Evolutionary conservation across 2,329 filamentous ascomycete species (phyloP).

Genomic region (Fusarium protoensiforme): DNA sequence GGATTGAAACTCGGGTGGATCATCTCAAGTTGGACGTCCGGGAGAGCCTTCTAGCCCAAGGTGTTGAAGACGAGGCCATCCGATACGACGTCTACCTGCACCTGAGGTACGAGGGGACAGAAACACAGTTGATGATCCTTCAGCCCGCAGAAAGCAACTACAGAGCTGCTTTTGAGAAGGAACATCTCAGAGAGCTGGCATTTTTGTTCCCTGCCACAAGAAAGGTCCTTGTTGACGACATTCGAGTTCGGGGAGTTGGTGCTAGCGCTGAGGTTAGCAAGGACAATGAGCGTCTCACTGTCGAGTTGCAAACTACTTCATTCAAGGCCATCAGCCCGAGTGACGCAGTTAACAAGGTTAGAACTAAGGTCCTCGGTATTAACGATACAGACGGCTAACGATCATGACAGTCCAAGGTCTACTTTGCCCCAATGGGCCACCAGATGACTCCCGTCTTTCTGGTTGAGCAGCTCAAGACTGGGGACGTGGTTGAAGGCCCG

Average conservation of each 20-base stretch:
- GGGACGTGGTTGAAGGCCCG: constrained; percentile 37
- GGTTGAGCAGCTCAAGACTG: neutral
- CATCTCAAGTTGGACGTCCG: constrained; percentile 41
- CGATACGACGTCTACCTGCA: constrained; percentile 55
- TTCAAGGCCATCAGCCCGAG: neutral
- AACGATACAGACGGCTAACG: neutral
- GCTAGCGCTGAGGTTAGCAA: neutral
- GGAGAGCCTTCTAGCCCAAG: constrained; percentile 52
- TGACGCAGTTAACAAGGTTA: neutral
- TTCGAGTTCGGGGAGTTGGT: neutral
- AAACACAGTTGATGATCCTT: constrained; percentile 54
- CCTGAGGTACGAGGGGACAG: constrained; percentile 59
- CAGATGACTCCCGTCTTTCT: constrained; percentile 9
- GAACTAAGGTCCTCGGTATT: neutral
- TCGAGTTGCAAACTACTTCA: neutral
- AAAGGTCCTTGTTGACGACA: neutral
- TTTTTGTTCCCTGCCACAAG: neutral
- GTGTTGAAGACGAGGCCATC: constrained; percentile 51
- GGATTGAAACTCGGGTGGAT: constrained; percentile 36
- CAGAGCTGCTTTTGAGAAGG: neutral
- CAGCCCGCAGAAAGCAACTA: constrained; percentile 49
- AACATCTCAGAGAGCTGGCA: neutral
- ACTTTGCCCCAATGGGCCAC: constrained; percentile 1
- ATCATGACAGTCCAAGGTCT: constrained; percentile 37
- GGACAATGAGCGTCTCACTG: neutral